Evolutionary conservation across 257 asterid species (phyloP), one percentile per base, ranked within the genome.

Genomic region (Plectranthus barbatus): DNA sequence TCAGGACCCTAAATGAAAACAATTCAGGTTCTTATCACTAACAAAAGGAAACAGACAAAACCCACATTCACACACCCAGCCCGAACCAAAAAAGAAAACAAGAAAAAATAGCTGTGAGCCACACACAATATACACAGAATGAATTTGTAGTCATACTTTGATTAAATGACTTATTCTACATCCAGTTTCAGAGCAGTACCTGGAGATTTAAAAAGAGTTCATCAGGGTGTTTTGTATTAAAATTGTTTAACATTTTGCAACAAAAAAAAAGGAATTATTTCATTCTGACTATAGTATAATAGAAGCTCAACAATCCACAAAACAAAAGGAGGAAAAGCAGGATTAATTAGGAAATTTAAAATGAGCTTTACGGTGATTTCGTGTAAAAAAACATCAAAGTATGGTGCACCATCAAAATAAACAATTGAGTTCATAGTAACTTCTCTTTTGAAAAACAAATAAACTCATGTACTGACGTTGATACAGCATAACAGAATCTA

Each of bases 1-100:
- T 92, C 99, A 44, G 99, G 97, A 72, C 99, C 99, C 99, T 93
- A 66, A 60, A 64, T 51, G 21, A 73, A 66, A 41, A 79, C 63
- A 41, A 52, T 44, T 54, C 42, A 29, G 56, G 31, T 54, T 61
- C 9, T 31, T 42, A 41, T 48, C 5, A 57, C 17, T 33, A 51
- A 36, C 62, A 31, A 54, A 62, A 34, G 21, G 39, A 47, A 46
- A 56, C 56, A 33, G 48, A 60, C 4, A 15, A 12, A 18, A 36
- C 24, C 23, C 31, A 11, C 31, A 26, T 26, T 26, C 31, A 2
- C 31, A 26, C 31, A 26, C 31, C 31, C 31, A 2, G 31, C 31
- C 31, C 31, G 3, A 26, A 26, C 31, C 2, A 26, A 26, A 26
- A 26, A 26, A 26, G 31, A 26, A 26, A 5, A 26, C 2, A 5